Conservation (phyloP, 768 basidiomycete species). For the Leucocoprinus sp. region DNA sequence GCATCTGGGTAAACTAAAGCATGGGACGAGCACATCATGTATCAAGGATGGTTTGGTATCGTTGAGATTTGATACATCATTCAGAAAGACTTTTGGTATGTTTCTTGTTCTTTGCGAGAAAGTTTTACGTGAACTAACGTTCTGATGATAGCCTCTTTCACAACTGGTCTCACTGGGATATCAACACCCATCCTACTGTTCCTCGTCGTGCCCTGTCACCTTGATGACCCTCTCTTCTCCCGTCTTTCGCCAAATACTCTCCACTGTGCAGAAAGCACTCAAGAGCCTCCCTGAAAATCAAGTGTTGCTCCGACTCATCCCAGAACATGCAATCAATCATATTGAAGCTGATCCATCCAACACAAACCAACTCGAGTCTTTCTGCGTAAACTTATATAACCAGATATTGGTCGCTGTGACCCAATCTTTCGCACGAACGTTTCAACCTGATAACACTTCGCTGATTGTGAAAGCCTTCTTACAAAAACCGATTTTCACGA, state of each 20-base stretch:
- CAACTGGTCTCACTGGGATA: conserved; percentile 31
- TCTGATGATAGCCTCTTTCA: conserved; percentile 36
- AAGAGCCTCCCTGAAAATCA: conserved; percentile 40
- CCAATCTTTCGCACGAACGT: conserved; percentile 48
- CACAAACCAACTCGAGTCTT: conserved; percentile 35
- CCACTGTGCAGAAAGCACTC: conserved; percentile 48
- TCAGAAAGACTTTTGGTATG: conserved; percentile 61
- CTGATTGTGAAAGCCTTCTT: conserved; percentile 23
- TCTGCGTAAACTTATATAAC: conserved; percentile 65
- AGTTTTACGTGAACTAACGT: conserved; percentile 1
- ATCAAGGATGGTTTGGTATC: conserved; percentile 51
- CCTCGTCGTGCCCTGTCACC: conserved; percentile 51
- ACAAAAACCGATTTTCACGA: conserved; percentile 56
- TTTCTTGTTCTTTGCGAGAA: conserved; percentile 1
- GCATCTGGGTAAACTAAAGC: conserved; percentile 48
- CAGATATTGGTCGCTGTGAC: conserved; percentile 55
- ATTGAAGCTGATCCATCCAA: conserved; percentile 35
- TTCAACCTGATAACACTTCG: conserved; percentile 25
- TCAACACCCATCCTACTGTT: conserved; percentile 52
- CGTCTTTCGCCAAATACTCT: conserved; percentile 60
- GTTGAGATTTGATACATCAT: conserved; percentile 53
- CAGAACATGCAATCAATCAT: conserved; percentile 48
- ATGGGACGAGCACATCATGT: conserved; percentile 41
- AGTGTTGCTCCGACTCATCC: conserved; percentile 66
- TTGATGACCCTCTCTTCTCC: conserved; percentile 59